Percentiles rank a stretch among this genome's conserved stretches.
These are phyloP conservation scores for Phialophora tarda DNA, from an alignment of 2,329 filamentous ascomycete species.

Conservation along the genomic window DNA sequence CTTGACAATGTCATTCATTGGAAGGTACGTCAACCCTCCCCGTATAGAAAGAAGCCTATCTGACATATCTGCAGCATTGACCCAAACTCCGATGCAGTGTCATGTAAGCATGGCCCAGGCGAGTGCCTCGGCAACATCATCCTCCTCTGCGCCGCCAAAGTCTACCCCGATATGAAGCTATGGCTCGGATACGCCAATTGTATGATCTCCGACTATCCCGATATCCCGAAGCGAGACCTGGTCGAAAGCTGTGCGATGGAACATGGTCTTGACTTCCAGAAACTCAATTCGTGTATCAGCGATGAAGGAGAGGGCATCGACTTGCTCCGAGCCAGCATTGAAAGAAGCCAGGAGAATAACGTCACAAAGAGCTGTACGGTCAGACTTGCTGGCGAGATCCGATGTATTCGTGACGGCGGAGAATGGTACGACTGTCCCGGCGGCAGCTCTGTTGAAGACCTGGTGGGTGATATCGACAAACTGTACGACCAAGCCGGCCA, in stretches of 20 bases:
- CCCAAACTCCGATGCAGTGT: slow-evolving; percentile 78
- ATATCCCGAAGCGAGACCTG: slow-evolving; percentile 78
- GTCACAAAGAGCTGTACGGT: slow-evolving; percentile 78
- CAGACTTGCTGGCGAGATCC: slow-evolving; percentile 75
- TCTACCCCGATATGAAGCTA: slow-evolving; percentile 67
- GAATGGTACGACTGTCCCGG: slow-evolving; percentile 57
- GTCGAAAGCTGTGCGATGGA: slow-evolving; percentile 88
- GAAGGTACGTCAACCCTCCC: slow-evolving; percentile 61
- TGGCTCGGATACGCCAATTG: slow-evolving; percentile 95
- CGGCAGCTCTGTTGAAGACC: slow-evolving; percentile 58
- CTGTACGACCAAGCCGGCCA: slow-evolving; percentile 57
- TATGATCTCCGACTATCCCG: slow-evolving; percentile 73
- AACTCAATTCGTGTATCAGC: slow-evolving; percentile 80
- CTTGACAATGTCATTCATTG: slow-evolving; percentile 90
- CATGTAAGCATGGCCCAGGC: slow-evolving; percentile 84
- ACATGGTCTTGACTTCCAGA: slow-evolving; percentile 82
- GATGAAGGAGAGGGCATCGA: slow-evolving; percentile 57
- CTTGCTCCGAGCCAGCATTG: slow-evolving; percentile 53
- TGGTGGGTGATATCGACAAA: slow-evolving; percentile 78
- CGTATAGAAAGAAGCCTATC: slow-evolving; percentile 19
- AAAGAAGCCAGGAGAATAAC: slow-evolving; percentile 63
- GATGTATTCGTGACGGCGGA: slow-evolving; percentile 76
- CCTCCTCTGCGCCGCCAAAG: slow-evolving; percentile 82
- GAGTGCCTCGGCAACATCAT: slow-evolving; percentile 96
- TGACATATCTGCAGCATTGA: slow-evolving; percentile 54